Base-by-base conservation (phyloP, 305 asterid species). In the Coffea humblotiana region DNA sequence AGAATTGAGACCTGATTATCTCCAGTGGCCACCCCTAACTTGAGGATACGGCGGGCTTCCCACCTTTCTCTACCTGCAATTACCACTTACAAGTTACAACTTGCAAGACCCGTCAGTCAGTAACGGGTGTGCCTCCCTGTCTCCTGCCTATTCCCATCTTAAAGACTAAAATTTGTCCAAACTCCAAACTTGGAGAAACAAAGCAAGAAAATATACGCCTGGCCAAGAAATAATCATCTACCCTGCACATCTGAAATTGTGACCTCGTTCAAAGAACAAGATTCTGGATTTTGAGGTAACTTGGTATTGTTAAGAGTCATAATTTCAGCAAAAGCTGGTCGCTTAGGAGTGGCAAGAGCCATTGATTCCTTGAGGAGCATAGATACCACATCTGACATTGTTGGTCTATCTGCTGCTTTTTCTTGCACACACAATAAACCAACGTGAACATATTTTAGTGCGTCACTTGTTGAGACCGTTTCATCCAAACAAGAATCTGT, bases 361-460 rank as follows among this genome's bases (percentile, higher is more conserved):
- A 29, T 14, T 13, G 65, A 65, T 25, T 65, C 70, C 7, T 71
- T 79, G 8, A 61, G 16, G 60, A 83, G 78, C 83, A 79, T 83
- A 18, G 72, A 25, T 23, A 79, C 63, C 18, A 79, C 81, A 16
- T 23, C 21, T 8, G 86, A 75, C 78, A 83, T 79, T 4, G 83
- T 70, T 63, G 86, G 86, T 64, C 83, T 72, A 45, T 83, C 78
- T 52, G 64, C 58, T 27, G 86, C 83, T 71, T 70, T 43, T 2
- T 83, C 83, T 83, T 83, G 78, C 37, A 79, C 86, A 29, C 83
- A 83, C 45, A 83, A 71, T 0, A 83, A 40, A 2, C 86, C 81
- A 8, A 76, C 76, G 19, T 83, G 83, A 43, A 83, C 68, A 65
- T 73, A 75, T 21, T 78, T 58, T 69, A 48, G 21, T 48, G 71